Evolutionary conservation across 306 rosid species (phyloP).

Genomic region (Acacia confusa): DNA sequence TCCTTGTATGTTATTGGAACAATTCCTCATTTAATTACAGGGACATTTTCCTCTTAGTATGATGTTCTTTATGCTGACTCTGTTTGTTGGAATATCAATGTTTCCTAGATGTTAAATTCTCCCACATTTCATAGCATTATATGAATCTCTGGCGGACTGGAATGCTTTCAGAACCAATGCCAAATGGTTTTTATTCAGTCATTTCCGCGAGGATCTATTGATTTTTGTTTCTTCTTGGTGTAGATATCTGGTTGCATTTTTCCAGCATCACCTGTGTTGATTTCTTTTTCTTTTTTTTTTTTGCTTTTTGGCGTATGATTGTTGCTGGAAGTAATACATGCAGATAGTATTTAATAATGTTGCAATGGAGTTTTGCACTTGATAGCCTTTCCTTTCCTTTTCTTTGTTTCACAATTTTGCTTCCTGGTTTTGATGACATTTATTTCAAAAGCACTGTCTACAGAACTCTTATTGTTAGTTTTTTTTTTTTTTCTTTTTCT

Average conservation of each 20-base stretch:
- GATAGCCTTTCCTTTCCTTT: not conserved
- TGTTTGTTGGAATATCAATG: not conserved
- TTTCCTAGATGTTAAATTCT: not conserved
- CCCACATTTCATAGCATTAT: conserved; percentile 49
- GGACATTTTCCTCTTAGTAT: not conserved
- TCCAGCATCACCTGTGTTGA: conserved; percentile 1
- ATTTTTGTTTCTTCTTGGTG: not conserved
- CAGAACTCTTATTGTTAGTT: conserved; percentile 5
- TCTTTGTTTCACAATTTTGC: not conserved
- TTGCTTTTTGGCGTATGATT: not conserved
- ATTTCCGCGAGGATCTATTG: conserved; percentile 62
- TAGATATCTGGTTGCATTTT: conserved; percentile 23
- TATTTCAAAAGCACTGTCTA: not conserved
- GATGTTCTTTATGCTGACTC: not conserved
- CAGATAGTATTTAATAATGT: not conserved
- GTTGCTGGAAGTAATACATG: conserved; percentile 13
- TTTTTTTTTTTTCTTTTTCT: not conserved
- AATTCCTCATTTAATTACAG: not conserved
- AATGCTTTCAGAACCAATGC: conserved; percentile 85
- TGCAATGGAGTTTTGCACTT: not conserved
- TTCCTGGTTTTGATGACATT: not conserved
- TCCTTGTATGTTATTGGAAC: conserved; percentile 15
- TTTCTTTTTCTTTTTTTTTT: no score
- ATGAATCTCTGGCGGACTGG: conserved; percentile 86
- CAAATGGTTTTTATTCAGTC: conserved; percentile 91